phyloP scores from a whole-genome alignment of 2,329 filamentous ascomycete genomes.

The Colletotrichum coccodes region DNA sequence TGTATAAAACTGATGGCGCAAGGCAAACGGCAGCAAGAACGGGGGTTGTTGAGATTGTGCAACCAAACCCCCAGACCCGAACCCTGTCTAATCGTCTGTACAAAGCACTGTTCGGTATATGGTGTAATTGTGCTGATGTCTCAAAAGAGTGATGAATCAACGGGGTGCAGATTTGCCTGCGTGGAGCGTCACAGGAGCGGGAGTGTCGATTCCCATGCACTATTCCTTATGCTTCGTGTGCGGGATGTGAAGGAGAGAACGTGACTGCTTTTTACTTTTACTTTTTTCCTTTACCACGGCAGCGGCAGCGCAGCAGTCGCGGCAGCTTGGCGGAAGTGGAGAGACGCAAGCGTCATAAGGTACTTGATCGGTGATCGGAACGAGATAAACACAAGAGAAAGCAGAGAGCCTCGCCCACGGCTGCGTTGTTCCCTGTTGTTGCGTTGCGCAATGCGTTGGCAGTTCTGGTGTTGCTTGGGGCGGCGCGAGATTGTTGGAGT shows the following conservation, averaged over 20 bases:
- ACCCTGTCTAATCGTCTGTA: slow-evolving; percentile 21
- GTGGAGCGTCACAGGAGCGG: slow-evolving; percentile 16
- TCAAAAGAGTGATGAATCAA: slow-evolving; percentile 24
- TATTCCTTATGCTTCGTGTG: slow-evolving; percentile 19
- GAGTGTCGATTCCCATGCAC: slow-evolving; percentile 23
- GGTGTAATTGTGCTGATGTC: slow-evolving; percentile 25
- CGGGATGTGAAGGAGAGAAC: neutral
- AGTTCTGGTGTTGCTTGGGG: slow-evolving; percentile 16
- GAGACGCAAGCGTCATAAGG: slow-evolving; percentile 14
- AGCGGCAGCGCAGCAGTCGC: slow-evolving; percentile 21
- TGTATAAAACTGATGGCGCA: slow-evolving; percentile 19
- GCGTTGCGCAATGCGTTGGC: slow-evolving; percentile 26
- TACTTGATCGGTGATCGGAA: neutral
- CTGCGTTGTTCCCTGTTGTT: slow-evolving; percentile 10
- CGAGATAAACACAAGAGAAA: neutral
- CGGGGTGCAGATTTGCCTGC: slow-evolving; percentile 11
- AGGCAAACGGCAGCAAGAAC: slow-evolving; percentile 12
- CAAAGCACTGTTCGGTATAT: slow-evolving; percentile 23
- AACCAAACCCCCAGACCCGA: slow-evolving; percentile 14
- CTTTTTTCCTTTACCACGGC: neutral
- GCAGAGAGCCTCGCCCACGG: slow-evolving; percentile 5
- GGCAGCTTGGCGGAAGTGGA: slow-evolving; percentile 5
- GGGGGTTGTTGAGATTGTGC: slow-evolving; percentile 25
- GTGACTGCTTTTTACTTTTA: neutral
- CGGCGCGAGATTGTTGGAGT: slow-evolving; percentile 24